Conservation (phyloP, 164 flowering plant genomes). For the Hamamelis virginiana region DNA sequence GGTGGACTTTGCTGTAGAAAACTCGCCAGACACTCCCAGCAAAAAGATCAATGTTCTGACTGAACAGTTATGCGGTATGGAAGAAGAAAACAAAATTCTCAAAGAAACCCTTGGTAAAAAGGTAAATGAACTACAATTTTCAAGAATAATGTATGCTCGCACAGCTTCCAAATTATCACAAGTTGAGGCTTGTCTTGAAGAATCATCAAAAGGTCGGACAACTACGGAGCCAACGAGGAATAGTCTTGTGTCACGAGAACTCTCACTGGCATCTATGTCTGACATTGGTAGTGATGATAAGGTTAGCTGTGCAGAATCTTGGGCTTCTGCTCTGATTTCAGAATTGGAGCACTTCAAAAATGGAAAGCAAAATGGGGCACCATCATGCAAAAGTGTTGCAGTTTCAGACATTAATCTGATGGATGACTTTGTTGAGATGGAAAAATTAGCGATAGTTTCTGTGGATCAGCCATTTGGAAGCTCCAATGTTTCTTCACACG, state of each 20-base stretch:
- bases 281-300: constrained; percentile 51
- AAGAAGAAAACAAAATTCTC: constrained; percentile 55
- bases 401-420: constrained; percentile 40
- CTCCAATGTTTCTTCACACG: constrained; percentile 23
- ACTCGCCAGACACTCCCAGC: constrained; percentile 26
- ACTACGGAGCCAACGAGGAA: constrained; percentile 16
- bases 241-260: constrained; percentile 16
- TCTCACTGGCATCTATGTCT: constrained; percentile 35
- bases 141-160: constrained; percentile 27
- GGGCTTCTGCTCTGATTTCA: constrained; percentile 49
- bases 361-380: constrained; percentile 24
- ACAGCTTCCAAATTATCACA: constrained; percentile 36
- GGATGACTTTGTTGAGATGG: constrained; percentile 81
- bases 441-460: constrained; percentile 47
- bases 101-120: constrained; percentile 38
- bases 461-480: constrained; percentile 26
- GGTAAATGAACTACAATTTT: constrained; percentile 37
- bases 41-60: constrained; percentile 30
- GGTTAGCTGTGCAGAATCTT: constrained; percentile 49
- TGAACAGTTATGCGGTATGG: constrained; percentile 35
- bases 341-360: constrained; percentile 45
- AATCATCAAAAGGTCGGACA: constrained; percentile 18
- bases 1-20: constrained; percentile 25
- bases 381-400: constrained; percentile 13
- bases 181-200: constrained; percentile 31